phyloP scores from a whole-genome alignment of 768 basidiomycete genomes.

The Boletus patriciae region DNA sequence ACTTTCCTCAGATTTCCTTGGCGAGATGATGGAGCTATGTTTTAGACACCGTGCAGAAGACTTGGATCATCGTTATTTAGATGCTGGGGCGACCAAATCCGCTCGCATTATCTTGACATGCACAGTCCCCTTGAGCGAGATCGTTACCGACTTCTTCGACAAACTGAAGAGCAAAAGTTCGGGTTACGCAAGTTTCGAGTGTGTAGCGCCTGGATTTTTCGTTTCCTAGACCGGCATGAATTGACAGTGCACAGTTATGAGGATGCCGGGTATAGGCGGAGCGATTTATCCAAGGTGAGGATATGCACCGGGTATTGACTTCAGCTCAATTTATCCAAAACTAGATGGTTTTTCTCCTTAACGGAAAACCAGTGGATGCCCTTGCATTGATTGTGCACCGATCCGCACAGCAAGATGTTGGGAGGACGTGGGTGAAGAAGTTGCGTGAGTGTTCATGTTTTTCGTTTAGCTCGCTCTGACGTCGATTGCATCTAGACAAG shows the following conservation, averaged over 20 bases:
- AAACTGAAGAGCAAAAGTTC: conserved; percentile 90
- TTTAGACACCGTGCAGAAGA: conserved; percentile 81
- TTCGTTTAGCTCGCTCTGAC: neutral
- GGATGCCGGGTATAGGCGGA: conserved; percentile 82
- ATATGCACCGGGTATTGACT: neutral
- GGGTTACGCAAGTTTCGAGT: conserved; percentile 93
- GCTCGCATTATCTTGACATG: conserved; percentile 81
- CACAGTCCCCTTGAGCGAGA: conserved; percentile 84
- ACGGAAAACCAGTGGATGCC: conserved; percentile 88
- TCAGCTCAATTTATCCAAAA: conserved; percentile 1
- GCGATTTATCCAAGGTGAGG: conserved; percentile 78
- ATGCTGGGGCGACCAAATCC: conserved; percentile 40
- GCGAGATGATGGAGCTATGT: conserved; percentile 95
- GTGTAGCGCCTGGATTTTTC: conserved; percentile 29
- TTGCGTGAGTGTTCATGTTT: conserved; percentile 60
- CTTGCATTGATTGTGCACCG: conserved; percentile 89
- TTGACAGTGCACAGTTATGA: conserved; percentile 69
- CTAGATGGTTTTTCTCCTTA: conserved; percentile 89
- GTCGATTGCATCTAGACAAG: conserved; percentile 53
- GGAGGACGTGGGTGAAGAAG: conserved; percentile 86
- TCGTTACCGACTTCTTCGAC: conserved; percentile 95
- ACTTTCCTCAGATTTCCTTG: conserved; percentile 70
- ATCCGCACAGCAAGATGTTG: conserved; percentile 72
- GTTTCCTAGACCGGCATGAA: neutral
- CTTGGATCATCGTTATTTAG: conserved; percentile 82